Evolutionary conservation across 345 rosid species (phyloP).

Genomic region (Arabidopsis suecica): DNA sequence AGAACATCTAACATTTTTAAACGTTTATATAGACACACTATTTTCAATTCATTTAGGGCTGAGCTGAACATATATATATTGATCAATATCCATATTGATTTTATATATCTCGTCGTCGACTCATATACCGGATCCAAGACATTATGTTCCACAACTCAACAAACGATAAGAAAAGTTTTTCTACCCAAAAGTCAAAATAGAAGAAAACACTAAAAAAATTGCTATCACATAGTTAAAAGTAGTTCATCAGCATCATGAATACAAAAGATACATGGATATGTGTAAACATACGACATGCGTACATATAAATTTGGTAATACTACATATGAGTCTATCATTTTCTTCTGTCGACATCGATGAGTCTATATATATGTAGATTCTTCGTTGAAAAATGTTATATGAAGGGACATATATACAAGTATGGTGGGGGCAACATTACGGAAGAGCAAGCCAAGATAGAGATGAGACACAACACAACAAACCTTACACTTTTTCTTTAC

Average conservation of each 20-base stretch:
- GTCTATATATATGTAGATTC: background rate
- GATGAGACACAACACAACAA: slow-evolving; percentile 64
- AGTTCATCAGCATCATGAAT: slow-evolving; percentile 5
- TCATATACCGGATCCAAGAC: background rate
- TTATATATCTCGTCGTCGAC: background rate
- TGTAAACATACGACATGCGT: slow-evolving; percentile 27
- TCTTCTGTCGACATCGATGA: slow-evolving; percentile 29
- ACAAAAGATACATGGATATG: slow-evolving; percentile 21
- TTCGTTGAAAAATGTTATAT: slow-evolving; percentile 27
- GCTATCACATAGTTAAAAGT: slow-evolving; percentile 24
- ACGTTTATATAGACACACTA: background rate
- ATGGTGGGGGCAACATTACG: slow-evolving; percentile 66
- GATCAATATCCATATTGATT: background rate
- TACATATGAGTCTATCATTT: slow-evolving; percentile 13
- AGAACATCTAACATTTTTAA: slow-evolving; percentile 1
- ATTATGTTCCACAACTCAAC: background rate
- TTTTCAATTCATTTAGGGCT: background rate
- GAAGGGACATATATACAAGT: slow-evolving; percentile 40
- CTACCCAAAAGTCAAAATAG: background rate
- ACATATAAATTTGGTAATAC: slow-evolving; percentile 15
- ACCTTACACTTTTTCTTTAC: slow-evolving; percentile 70
- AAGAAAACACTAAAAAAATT: background rate
- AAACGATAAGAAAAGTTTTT: background rate
- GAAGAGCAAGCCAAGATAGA: slow-evolving; percentile 45
- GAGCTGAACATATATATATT: background rate